Evolutionary conservation across 768 basidiomycete genomes (phyloP), one percentile per base, ranked within the genome.

Genomic region (Tulasnella sp.): DNA sequence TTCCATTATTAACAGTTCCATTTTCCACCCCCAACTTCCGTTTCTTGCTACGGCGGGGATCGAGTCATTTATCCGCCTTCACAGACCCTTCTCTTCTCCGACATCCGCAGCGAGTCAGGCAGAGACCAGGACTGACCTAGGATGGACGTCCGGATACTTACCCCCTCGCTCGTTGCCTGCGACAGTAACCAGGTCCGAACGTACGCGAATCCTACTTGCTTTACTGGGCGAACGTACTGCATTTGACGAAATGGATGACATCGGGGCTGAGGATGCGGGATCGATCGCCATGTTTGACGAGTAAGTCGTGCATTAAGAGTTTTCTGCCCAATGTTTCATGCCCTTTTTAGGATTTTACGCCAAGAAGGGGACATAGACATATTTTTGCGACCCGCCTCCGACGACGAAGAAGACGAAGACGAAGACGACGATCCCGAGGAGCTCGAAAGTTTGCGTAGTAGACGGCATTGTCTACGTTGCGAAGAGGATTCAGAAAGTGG

Each of bases 1-100:
- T 25, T 49, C 46, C 17, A 45, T 57, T 34, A 32, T 57, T 34
- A 57, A 45, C 43, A 57, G 42, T 9, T 19, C 42, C 14, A 19
- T 57, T 11, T 45, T 57, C 42, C 55, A 57, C 35, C 43, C 55
- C 9, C 41, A 46, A n/a, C 27, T 57, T 12, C 55, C 55, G 25
- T 29, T 57, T 23, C 42, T 57, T 9, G 55, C 55, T 14, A 57
- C 55, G 1, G 29, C 42, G 6, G 55, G 55, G 1, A 57, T 57
- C 17, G 55, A 57, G n/a, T 32, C 41, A 6, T 45, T 45, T 43
- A 49, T 57, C 45, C 42, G 55, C 21, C 42, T 57, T 3, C 55
- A 57, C 34, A 41, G 55, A 3, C 55, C 55, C 21, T 57, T 48
- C 29, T 32, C 25, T 17, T 29, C 55, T n/a, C 23, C 55, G 17